Evolutionary conservation across 176 grass and related monocot genomes (phyloP), one percentile per base, ranked within the genome.

Genomic region (Ensete glaucum): DNA sequence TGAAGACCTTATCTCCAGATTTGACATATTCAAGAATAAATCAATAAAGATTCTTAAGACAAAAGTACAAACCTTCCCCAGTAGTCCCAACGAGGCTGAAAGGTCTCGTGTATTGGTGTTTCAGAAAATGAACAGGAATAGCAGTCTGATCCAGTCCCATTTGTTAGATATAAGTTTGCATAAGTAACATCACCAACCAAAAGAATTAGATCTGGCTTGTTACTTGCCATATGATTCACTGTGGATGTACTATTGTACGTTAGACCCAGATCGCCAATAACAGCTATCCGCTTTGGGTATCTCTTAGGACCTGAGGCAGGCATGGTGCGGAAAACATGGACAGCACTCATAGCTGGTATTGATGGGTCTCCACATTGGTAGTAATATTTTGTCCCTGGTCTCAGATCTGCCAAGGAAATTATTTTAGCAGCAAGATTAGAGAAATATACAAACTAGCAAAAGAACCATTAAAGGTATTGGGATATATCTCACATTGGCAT

Each of bases 81-180:
- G 81, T 92, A 96, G 64, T 96, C 92, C 87, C 92, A 96, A 1
- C 92, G 92, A 10, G 87, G 87, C 64, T 96, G 92, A 63, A 89
- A 96, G 7, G 89, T 92, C 83, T 96, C 89, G 34, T 92, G 92
- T 75, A 92, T 88, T 49, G 89, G 92, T 1, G 87, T 92, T 0
- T 81, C 22, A 51, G 53, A 78, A 76, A 96, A 96, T 2, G 68
- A 19, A 69, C 92, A 92, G 53, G 85, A 87, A 74, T 96, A 96
- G 81, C 89, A 89, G n/a, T 96, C 87, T 0, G 89, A 50, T 0
- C 92, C 92, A 16, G 87, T 92, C 54, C 92, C 92, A 53, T 96
- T 96, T 11, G 87, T 92, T 9, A 92, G 82, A 72, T 96, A 89
- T 29, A 96, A 83, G 73, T 92, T 91, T 51, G 92, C 87, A 70